Evolutionary conservation across 2,329 filamentous ascomycete genomes (phyloP), one percentile per base, ranked within the genome.

Genomic region (Elsinoe necatrix): DNA sequence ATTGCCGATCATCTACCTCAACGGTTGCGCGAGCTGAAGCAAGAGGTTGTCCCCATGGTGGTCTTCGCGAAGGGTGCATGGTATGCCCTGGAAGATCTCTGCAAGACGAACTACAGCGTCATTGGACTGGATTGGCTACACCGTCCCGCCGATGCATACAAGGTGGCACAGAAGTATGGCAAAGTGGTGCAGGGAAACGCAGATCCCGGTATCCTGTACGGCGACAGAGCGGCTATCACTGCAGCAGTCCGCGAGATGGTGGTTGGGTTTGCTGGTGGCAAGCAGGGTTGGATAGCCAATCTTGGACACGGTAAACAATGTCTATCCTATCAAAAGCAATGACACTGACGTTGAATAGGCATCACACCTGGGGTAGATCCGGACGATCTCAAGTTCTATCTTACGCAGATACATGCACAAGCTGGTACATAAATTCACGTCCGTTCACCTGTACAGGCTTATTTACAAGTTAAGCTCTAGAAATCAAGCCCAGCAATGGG

Each of bases 31-130:
- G 86, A 88, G 68, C 78, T 95, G 67, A 84, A 84, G 0, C 73
- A 92, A 54, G 87, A 91, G 58, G 78, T 76, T 9, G 92, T 98
- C 2, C 93, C 93, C 2, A 96, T 97, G 91, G 95, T 91, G 4
- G 90, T 97, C 21, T 98, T 98, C 71, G 90, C 93, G 34, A 98
- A 98, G 76, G 93, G 93, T 9, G 92, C 93, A 9, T 97, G 93
- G 88, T 93, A 95, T 71, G 89, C 90, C 3, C 78, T 98, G 50
- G 88, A 96, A 64, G 84, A 87, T 29, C 81, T 93, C 18, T 96
- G 91, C 74, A 77, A 90, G 66, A 81, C 91, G 14, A 91, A 90
- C 39, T 98, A 97, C 76, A 82, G 97, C 67, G 89, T 96, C 35
- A 87, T 98, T 57, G 89, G 93, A 4, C 77, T 98, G 62, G 93